Evolutionary conservation across 805 yeast species (phyloP), one percentile per base, ranked within the genome.

Genomic region (Nadsonia fulvescens): DNA sequence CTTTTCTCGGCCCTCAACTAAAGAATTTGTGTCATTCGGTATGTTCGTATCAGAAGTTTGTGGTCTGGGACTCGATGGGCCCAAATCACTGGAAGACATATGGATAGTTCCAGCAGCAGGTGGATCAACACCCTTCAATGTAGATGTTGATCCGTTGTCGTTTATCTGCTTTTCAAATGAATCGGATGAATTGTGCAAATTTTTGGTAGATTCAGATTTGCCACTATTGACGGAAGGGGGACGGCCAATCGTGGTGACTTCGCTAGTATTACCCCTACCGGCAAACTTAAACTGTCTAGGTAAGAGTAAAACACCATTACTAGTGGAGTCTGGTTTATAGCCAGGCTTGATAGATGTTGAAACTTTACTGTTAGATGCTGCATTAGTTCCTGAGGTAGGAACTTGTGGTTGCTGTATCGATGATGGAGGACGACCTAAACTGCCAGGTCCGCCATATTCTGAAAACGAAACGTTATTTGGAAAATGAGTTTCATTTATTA

Each of bases 261-360:
- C 35, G 12, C 20, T 27, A 14, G 17, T 24, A 13, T 30, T 30
- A 12, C 20, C 15, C 11, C 29, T n/a, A 4, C 28, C 11, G 14
- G 24, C 32, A 5, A 27, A 30, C 19, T 44, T 37, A 26, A 43
- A 38, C 27, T 43, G 47, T 10, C 45, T 30, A 2, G 48, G 47
- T 9, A 43, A 32, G 20, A 43, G 34, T 24, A 43, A 22, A 5
- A 43, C 46, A 4, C 47, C 47, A 22, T 38, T 40, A 14, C 19
- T 28, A 20, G 30, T 22, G 20, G 19, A 21, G 14, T 22, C 27
- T 23, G 33, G 16, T 20, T 23, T n/a, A n/a, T n/a, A n/a, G n/a
- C n/a, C n/a, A n/a, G n/a, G n/a, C n/a, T n/a, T n/a, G n/a, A n/a
- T 27, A 17, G 28, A 13, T 24, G 31, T 22, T 4, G 21, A 24